Conservation (phyloP, 768 basidiomycete species). For the Pleurotus tuoliensis region DNA sequence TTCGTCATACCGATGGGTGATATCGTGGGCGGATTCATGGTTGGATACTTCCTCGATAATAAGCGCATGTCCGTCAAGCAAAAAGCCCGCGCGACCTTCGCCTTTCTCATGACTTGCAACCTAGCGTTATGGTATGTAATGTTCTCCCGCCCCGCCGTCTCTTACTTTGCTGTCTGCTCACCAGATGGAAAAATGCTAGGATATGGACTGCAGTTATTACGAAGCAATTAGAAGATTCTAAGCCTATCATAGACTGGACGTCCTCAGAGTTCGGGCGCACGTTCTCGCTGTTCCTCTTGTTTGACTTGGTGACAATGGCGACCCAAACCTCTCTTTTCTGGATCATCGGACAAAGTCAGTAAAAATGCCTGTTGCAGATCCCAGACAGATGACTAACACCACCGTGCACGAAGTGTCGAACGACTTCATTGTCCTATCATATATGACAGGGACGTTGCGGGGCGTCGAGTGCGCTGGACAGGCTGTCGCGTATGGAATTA, state of each 20-base stretch:
- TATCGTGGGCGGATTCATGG: slow-evolving; percentile 25
- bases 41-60: slow-evolving; percentile 28
- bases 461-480: slow-evolving; percentile 30
- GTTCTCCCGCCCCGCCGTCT: background rate
- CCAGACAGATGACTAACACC: background rate
- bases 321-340: slow-evolving; percentile 29
- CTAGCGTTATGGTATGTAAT: slow-evolving; percentile 21
- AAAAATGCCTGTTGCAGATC: background rate
- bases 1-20: slow-evolving; percentile 25
- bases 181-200: slow-evolving; percentile 10
- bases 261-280: slow-evolving; percentile 25
- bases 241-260: slow-evolving; percentile 30
- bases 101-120: slow-evolving; percentile 25
- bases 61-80: slow-evolving; percentile 25
- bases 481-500: slow-evolving; percentile 29
- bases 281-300: slow-evolving; percentile 25
- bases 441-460: slow-evolving; percentile 30
- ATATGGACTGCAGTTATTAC: slow-evolving; percentile 28
- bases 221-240: slow-evolving; percentile 23
- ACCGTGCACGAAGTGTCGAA: slow-evolving; percentile 21
- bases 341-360: slow-evolving; percentile 27
- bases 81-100: slow-evolving; percentile 25
- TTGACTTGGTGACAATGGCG: slow-evolving; percentile 29
- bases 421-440: slow-evolving; percentile 28
- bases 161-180: background rate